Percentiles rank a stretch among this genome's conserved stretches.
Conservation (phyloP, 179 eudicot species). For the Heliamphora pulchella region DNA sequence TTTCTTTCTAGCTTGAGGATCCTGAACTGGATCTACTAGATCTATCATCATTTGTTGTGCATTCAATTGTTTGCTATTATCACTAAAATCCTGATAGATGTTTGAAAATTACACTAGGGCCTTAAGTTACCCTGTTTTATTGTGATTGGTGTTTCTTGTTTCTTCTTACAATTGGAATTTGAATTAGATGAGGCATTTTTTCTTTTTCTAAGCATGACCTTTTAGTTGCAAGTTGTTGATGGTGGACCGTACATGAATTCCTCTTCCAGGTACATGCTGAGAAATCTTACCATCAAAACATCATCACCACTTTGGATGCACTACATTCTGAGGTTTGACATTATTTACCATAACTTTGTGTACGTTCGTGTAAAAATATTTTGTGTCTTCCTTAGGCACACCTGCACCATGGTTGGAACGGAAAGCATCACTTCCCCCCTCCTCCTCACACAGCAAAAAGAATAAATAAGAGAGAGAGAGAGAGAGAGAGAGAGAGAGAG, state of each 20-base stretch:
- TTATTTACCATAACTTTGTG: not conserved
- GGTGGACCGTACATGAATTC: conserved; percentile 14
- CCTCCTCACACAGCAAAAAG: not conserved
- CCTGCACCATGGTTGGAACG: not conserved
- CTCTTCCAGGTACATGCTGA: conserved; percentile 67
- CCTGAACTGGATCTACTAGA: too few species aligned
- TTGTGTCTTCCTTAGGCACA: not conserved
- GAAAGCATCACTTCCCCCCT: not conserved
- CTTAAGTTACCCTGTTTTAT: not conserved
- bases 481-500: too few species aligned
- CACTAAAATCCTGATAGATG: not conserved
- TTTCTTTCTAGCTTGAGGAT: too few species aligned
- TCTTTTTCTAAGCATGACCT: conserved; percentile 8
- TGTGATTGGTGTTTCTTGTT: not conserved
- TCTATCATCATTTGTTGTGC: too few species aligned
- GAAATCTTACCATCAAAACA: conserved; percentile 60
- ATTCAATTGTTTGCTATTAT: not conserved
- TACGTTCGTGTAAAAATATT: not conserved
- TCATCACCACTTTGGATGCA: conserved; percentile 51
- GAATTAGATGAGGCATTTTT: not conserved
- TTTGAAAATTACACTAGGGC: not conserved
- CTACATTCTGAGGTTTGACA: conserved; percentile 57
- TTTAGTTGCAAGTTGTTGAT: not conserved
- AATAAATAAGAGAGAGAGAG: not conserved
- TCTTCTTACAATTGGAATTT: not conserved